These are phyloP conservation scores for Paramecium pentaurelia DNA, from an alignment of 73 alveolate genomes.

Conservation along the genomic window DNA sequence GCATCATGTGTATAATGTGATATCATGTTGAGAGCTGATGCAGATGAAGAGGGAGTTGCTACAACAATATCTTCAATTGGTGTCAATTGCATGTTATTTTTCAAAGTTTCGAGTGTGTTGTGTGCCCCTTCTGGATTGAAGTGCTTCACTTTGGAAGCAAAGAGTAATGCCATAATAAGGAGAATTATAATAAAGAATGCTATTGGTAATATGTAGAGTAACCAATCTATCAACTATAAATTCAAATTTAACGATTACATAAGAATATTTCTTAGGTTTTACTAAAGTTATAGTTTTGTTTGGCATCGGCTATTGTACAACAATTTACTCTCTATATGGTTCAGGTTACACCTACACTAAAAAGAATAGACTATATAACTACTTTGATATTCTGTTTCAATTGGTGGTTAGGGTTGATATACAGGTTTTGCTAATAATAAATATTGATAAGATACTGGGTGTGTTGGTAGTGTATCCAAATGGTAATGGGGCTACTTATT, in stretches of 20 bases:
- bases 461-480: not conserved
- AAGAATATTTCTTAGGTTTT: not conserved
- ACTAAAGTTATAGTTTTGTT: not conserved
- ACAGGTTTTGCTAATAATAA: not conserved
- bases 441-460: not conserved
- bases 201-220: not conserved
- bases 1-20: not conserved
- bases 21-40: not conserved
- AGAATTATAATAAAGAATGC: not conserved
- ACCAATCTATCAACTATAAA: slow-evolving; percentile 11
- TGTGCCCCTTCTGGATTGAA: slow-evolving; percentile 34
- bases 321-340: not conserved
- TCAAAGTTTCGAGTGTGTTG: not conserved
- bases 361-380: not conserved
- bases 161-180: not conserved
- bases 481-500: not conserved
- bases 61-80: slow-evolving; percentile 3
- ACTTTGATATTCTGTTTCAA: not conserved
- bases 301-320: not conserved
- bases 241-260: slow-evolving; percentile 18
- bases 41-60: not conserved
- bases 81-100: not conserved
- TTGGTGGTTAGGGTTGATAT: not conserved
- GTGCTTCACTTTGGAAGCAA: not conserved
- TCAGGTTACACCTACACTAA: not conserved